Conservation (phyloP, 768 basidiomycete genomes). For the Leucosporidium scottii region DNA sequence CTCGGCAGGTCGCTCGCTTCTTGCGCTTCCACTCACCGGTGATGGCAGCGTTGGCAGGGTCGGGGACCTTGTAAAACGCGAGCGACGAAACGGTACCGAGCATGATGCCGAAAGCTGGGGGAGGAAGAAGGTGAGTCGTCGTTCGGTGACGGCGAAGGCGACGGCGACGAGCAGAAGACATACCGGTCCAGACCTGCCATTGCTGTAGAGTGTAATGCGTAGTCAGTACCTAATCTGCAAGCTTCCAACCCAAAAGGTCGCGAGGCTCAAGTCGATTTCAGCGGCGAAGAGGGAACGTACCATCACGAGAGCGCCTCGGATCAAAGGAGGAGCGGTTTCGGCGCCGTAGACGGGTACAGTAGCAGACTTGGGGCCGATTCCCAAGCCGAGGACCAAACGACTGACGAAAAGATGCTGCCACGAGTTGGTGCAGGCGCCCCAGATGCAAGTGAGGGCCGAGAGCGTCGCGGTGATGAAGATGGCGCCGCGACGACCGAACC, state of each 20-base stretch:
- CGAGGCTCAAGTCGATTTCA: too few species aligned
- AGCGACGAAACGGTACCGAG: conserved; percentile 25
- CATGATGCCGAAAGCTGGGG: conserved; percentile 29
- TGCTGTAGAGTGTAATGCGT: conserved; percentile 39
- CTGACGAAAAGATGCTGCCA: conserved; percentile 49
- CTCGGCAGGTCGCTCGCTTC: conserved; percentile 39
- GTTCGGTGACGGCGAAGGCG: too few species aligned
- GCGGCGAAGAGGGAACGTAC: too few species aligned
- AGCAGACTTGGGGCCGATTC: conserved; percentile 55
- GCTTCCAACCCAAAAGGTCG: too few species aligned
- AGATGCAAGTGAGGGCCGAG: conserved; percentile 51
- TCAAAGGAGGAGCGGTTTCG: conserved; percentile 55
- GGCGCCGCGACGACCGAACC: conserved; percentile 52
- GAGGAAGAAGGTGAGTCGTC: too few species aligned
- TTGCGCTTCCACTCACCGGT: conserved; percentile 2
- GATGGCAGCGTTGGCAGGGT: conserved; percentile 21
- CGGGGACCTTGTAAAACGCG: conserved; percentile 20
- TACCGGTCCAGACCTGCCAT: conserved; percentile 55
- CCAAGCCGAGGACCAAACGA: conserved; percentile 50
- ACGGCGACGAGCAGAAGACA: neutral
- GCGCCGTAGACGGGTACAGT: conserved; percentile 39
- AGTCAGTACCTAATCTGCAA: too few species aligned
- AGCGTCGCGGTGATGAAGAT: conserved; percentile 51
- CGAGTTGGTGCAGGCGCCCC: conserved; percentile 52
- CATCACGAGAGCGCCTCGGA: conserved; percentile 87